A percentile compares a stretch with the other conserved stretches of the same genome.
Evolutionary conservation across 164 flowering plant species (phyloP).

Genomic region (Berberis thunbergii): DNA sequence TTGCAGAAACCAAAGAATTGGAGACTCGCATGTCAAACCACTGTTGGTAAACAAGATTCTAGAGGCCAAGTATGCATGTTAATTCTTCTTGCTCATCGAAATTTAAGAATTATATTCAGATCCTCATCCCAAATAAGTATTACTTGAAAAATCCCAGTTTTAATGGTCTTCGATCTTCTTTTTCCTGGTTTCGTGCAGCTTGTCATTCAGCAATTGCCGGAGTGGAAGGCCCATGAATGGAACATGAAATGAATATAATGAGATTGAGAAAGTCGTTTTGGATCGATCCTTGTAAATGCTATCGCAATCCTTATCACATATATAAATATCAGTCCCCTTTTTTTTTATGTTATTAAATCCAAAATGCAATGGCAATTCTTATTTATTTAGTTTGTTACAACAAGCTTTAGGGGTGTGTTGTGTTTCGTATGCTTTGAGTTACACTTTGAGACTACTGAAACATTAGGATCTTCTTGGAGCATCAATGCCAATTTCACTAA

Average conservation of each 20-base stretch:
- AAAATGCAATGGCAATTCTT: too few relatives aligned
- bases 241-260: neutral
- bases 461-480: too few relatives aligned
- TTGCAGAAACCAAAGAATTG: constrained; percentile 77
- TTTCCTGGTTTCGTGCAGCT: constrained; percentile 35
- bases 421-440: too few relatives aligned
- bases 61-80: constrained; percentile 44
- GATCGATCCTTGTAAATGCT: neutral
- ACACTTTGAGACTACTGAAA: too few relatives aligned
- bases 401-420: too few relatives aligned
- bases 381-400: too few relatives aligned
- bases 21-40: constrained; percentile 91
- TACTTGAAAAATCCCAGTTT: too few relatives aligned
- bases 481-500: too few relatives aligned
- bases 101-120: too few relatives aligned
- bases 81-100: neutral
- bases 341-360: too few relatives aligned
- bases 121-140: too few relatives aligned
- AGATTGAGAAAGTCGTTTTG: neutral
- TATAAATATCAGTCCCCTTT: too few relatives aligned
- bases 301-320: neutral
- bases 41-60: constrained; percentile 65
- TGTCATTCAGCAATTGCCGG: constrained; percentile 74
- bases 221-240: constrained; percentile 86
- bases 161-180: neutral